phyloP scores from a whole-genome alignment of 805 yeast species.

The Blastobotrys terrestris region DNA sequence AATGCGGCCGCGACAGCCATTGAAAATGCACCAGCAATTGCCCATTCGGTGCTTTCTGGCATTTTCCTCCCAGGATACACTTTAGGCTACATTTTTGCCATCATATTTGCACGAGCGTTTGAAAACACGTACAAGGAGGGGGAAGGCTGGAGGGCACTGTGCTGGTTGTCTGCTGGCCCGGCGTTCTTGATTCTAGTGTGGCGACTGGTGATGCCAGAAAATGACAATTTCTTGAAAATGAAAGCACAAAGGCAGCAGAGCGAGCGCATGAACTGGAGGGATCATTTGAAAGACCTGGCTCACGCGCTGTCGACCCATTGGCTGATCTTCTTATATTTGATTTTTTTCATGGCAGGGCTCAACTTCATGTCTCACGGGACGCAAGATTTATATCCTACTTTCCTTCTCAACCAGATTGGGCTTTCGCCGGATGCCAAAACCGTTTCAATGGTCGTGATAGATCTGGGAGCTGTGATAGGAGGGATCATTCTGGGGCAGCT shows the following conservation, averaged over 20 bases:
- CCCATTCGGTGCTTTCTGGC: conserved; percentile 61
- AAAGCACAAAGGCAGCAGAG: conserved; percentile 26
- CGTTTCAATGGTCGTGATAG: conserved; percentile 54
- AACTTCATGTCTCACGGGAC: conserved; percentile 69
- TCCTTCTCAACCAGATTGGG: conserved; percentile 46
- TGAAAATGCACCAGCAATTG: conserved; percentile 53
- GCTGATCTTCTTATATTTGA: conserved; percentile 51
- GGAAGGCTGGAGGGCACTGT: conserved; percentile 63
- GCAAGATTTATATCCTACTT: conserved; percentile 65
- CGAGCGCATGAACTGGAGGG: conserved; percentile 13
- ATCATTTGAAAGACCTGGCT: conserved; percentile 24
- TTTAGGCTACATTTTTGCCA: conserved; percentile 60
- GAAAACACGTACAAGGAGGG: conserved; percentile 36
- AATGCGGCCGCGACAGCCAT: conserved; percentile 60
- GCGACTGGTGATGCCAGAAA: conserved; percentile 56
- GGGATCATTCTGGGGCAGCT: conserved; percentile 53
- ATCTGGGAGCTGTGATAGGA: conserved; percentile 61
- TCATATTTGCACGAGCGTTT: conserved; percentile 59
- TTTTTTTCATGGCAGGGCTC: conserved; percentile 59
- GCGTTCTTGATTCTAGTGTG: conserved; percentile 53
- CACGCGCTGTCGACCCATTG: conserved; percentile 42
- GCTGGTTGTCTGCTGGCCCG: conserved; percentile 70
- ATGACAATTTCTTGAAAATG: conserved; percentile 41
- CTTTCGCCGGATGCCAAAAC: conserved; percentile 43
- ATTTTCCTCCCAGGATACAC: conserved; percentile 78